These are phyloP conservation scores for Penicillium sumatraense DNA, from an alignment of 2,329 filamentous ascomycete species.

Conservation along the genomic window DNA sequence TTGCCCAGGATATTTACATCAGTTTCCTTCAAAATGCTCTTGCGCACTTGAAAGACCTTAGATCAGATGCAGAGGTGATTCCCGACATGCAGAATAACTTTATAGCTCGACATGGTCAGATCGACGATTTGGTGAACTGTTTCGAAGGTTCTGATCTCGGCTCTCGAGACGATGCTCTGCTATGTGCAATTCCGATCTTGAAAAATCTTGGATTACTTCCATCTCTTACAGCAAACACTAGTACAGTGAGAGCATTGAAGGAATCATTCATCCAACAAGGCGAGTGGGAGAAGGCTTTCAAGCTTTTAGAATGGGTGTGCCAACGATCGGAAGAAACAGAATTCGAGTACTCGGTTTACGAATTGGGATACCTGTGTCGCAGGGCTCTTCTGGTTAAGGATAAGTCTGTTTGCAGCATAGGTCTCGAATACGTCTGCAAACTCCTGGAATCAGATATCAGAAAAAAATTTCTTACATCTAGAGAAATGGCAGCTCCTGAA, in stretches of 20 bases:
- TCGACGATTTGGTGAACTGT: conserved; percentile 30
- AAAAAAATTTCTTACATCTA: conserved; percentile 7
- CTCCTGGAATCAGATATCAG: conserved; percentile 20
- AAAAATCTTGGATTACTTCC: conserved; percentile 24
- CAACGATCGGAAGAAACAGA: conserved; percentile 27
- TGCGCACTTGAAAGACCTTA: conserved; percentile 12
- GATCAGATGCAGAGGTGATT: conserved; percentile 21
- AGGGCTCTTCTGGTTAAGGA: conserved; percentile 25
- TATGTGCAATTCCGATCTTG: conserved; percentile 37
- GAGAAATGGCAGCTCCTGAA: not conserved
- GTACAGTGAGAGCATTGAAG: conserved; percentile 11
- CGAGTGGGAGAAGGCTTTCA: conserved; percentile 30
- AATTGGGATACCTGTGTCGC: conserved; percentile 32
- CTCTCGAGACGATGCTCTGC: conserved; percentile 35
- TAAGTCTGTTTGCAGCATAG: conserved; percentile 11
- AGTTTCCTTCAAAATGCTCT: conserved; percentile 30
- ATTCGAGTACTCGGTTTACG: conserved; percentile 29
- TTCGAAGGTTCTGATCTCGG: conserved; percentile 32
- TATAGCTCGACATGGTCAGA: conserved; percentile 20
- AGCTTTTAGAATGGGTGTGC: conserved; percentile 30
- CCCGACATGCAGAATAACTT: conserved; percentile 17
- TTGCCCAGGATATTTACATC: conserved; percentile 40
- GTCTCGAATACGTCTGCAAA: not conserved
- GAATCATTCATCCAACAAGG: conserved; percentile 4
- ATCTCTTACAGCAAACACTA: conserved; percentile 24